These are phyloP conservation scores for Yamadazyma scolyti DNA, from an alignment of 805 yeast genomes.

Conservation along the genomic window DNA sequence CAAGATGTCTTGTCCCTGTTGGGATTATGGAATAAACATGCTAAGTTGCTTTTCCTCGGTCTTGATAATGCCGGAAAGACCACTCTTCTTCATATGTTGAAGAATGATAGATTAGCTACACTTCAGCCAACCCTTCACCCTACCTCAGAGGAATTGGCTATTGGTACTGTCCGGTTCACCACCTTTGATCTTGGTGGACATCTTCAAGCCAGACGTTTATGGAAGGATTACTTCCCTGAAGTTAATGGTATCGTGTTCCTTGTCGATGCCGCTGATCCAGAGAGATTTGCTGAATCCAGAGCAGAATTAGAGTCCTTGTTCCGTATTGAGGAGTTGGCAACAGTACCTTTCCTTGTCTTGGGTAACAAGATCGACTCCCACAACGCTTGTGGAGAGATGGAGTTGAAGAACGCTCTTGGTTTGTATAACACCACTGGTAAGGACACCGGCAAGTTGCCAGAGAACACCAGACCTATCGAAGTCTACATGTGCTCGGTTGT, in stretches of 20 bases:
- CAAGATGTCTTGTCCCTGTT: constrained; percentile 44
- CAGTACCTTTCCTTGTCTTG: constrained; percentile 87
- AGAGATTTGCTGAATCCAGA: constrained; percentile 90
- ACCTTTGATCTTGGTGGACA: constrained; percentile 99
- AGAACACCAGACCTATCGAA: constrained; percentile 87
- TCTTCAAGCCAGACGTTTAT: constrained; percentile 96
- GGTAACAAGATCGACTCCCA: constrained; percentile 97
- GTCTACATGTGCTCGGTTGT: constrained; percentile 97
- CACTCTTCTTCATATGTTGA: constrained; percentile 45
- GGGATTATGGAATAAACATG: constrained; percentile 49
- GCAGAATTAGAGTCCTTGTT: constrained; percentile 92
- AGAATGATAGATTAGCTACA: constrained; percentile 96
- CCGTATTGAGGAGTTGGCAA: constrained; percentile 83
- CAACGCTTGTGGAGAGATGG: constrained; percentile 91
- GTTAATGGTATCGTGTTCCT: constrained; percentile 95
- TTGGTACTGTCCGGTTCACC: constrained; percentile 94
- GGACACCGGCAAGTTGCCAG: constrained; percentile 58
- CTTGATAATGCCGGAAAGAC: constrained; percentile 48
- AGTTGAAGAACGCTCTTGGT: constrained; percentile 86
- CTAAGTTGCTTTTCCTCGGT: constrained; percentile 44
- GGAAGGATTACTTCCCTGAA: constrained; percentile 99
- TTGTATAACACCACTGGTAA: constrained; percentile 85
- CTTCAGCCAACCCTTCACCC: constrained; percentile 98
- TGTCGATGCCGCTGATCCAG: constrained; percentile 96
- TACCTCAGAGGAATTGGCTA: constrained; percentile 95